phyloP scores from a whole-genome alignment of 768 basidiomycete genomes.

The Sarcodon sp. region DNA sequence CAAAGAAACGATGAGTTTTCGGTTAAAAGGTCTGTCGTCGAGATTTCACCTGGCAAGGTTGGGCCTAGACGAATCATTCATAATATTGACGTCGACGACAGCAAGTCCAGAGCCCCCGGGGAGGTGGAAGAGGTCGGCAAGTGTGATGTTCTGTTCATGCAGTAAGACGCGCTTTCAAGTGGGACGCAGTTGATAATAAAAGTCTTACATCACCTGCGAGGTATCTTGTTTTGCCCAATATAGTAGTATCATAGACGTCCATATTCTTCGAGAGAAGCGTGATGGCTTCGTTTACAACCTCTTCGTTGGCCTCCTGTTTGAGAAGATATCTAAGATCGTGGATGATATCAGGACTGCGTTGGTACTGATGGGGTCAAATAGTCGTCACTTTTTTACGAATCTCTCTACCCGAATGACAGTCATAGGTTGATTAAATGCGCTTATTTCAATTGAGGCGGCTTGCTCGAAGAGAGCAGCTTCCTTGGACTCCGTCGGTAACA shows the following conservation, averaged over 20 bases:
- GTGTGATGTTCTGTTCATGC: constrained; percentile 26
- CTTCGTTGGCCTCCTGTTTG: neutral
- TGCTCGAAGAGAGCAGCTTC: constrained; percentile 23
- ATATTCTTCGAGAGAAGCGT: constrained; percentile 9
- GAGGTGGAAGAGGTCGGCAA: constrained; percentile 48
- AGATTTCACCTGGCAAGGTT: constrained; percentile 30
- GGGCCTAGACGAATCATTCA: constrained; percentile 20
- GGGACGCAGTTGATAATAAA: no score
- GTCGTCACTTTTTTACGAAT: constrained; percentile 30
- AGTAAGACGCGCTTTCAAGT: neutral
- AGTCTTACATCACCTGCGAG: constrained; percentile 18
- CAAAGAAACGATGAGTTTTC: constrained; percentile 4
- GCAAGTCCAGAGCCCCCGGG: constrained; percentile 25
- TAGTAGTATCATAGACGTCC: constrained; percentile 17
- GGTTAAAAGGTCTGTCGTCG: no score
- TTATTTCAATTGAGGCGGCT: constrained; percentile 28
- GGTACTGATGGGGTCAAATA: constrained; percentile 8
- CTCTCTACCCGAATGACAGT: constrained; percentile 26
- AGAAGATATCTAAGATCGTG: constrained; percentile 16
- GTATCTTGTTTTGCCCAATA: constrained; percentile 14
- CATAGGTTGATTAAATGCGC: constrained; percentile 35
- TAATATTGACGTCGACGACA: constrained; percentile 12
- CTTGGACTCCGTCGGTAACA: constrained; percentile 13
- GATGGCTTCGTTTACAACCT: neutral
- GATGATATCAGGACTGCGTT: constrained; percentile 39